A percentile compares a stretch with the other conserved stretches of the same genome.
phyloP scores from a whole-genome alignment of 805 yeast species.

The Sporopachydermia quercuum region DNA sequence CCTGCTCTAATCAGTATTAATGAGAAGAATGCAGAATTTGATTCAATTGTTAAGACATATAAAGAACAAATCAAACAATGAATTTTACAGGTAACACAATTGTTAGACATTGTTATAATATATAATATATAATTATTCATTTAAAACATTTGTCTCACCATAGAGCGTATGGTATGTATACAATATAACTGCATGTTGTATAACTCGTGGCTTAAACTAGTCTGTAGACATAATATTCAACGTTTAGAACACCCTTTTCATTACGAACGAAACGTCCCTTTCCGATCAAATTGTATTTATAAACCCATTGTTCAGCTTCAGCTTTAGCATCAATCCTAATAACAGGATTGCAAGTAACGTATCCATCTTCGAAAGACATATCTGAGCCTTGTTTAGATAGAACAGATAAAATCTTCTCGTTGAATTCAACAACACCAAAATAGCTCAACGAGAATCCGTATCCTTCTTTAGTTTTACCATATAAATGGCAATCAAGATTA shows the following conservation, averaged over 20 bases:
- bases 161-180: conserved; percentile 14
- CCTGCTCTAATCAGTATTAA: conserved; percentile 40
- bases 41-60: conserved; percentile 52
- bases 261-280: conserved; percentile 45
- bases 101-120: conserved; percentile 10
- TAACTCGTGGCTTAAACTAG: conserved; percentile 11
- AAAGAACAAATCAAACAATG: conserved; percentile 8
- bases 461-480: conserved; percentile 30
- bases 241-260: conserved; percentile 27
- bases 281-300: conserved; percentile 33
- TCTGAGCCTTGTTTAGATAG: conserved; percentile 17
- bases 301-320: conserved; percentile 36
- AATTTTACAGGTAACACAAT: conserved; percentile 9
- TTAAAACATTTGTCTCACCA: conserved; percentile 7
- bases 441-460: conserved; percentile 28
- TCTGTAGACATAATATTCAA: conserved; percentile 39
- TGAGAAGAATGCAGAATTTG: conserved; percentile 52
- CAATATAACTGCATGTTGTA: conserved; percentile 1
- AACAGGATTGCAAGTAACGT: conserved; percentile 33
- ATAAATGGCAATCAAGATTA: conserved; percentile 35
- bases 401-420: conserved; percentile 22
- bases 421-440: conserved; percentile 31
- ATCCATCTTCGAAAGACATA: conserved; percentile 30
- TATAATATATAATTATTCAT: conserved; percentile 7
- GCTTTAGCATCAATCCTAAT: conserved; percentile 27